phyloP scores from a whole-genome alignment of 805 yeast species.

The Yarrowia divulgata region DNA sequence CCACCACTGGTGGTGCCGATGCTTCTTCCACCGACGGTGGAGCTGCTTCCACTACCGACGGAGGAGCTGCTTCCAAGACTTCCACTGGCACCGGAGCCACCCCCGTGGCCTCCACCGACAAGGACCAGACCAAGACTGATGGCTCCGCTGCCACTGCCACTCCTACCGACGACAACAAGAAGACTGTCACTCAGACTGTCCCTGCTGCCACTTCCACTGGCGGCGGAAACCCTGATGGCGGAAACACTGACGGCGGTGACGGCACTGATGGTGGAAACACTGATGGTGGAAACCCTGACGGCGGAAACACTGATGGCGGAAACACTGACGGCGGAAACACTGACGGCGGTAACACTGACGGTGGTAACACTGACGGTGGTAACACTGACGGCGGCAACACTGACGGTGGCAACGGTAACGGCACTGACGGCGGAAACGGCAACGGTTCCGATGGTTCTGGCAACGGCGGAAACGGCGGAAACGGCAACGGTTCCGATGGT shows the following conservation, averaged over 20 bases:
- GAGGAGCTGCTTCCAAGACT: no score
- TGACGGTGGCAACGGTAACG: not conserved
- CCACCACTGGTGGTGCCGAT: not conserved
- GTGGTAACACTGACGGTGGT: not conserved
- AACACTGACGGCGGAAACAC: not conserved
- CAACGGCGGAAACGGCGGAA: not conserved
- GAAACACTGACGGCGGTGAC: not conserved
- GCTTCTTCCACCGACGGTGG: not conserved
- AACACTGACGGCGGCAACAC: not conserved
- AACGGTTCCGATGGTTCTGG: not conserved
- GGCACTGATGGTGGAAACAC: not conserved
- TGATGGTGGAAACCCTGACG: not conserved
- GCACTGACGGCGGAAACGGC: not conserved
- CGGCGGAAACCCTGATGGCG: not conserved
- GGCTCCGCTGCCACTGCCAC: not conserved
- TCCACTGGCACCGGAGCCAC: no score
- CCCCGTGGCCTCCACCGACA: no score
- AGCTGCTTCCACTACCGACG: not conserved
- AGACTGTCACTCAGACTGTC: not conserved
- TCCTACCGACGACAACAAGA: not conserved
- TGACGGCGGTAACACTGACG: not conserved
- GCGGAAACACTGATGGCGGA: not conserved
- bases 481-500: not conserved
- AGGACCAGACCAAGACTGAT: not conserved
- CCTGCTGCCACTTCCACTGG: slow-evolving; percentile 1